Evolutionary conservation across 345 rosid genomes (phyloP), one percentile per base, ranked within the genome.

Genomic region (Sonneratia alba): DNA sequence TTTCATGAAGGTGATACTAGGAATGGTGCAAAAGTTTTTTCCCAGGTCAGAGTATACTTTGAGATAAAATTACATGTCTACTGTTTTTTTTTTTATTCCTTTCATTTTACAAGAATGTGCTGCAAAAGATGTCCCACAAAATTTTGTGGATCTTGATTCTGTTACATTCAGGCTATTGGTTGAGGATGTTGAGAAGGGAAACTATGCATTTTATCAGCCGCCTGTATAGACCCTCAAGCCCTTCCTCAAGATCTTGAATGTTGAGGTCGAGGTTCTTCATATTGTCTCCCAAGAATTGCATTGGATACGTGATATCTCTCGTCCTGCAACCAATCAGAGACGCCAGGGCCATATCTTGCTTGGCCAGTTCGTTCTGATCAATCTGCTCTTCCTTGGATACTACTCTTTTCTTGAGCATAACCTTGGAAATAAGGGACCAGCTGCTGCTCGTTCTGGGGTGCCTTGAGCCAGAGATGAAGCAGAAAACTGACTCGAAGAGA

Each of bases 211-310:
- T 86, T n/a, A 85, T 83, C 81, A 83, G 59, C 38, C 72, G 67
- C 77, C 76, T 88, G 7, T 73, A 78, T 12, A 82, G 75, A 64
- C 69, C 47, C 32, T 86, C 85, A 63, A 75, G 38, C 51, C 79
- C 84, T 34, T 79, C 80, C 79, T 85, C 83, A 48, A 84, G 77
- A 74, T 85, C 82, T 74, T 79, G 81, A 73, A 85, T 79, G 80
- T 11, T 12, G 16, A 61, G 36, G 8, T 61, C 18, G 18, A 61
- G 36, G 12, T 61, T 32, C 66, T 61, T 61, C 5, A 61, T 13
- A n/a, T n/a, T 1, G 3, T 57, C 63, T n/a, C 6, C 5, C 18
- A 61, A 27, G 14, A 61, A 18, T 24, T 24, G 66, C 37, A 32
- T 32, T 11, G 16, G 16, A 32, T 61, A 13, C 3, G 6, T 12